These are phyloP conservation scores for Drechslera avenae DNA, from an alignment of 2,329 filamentous ascomycete genomes.

Conservation along the genomic window DNA sequence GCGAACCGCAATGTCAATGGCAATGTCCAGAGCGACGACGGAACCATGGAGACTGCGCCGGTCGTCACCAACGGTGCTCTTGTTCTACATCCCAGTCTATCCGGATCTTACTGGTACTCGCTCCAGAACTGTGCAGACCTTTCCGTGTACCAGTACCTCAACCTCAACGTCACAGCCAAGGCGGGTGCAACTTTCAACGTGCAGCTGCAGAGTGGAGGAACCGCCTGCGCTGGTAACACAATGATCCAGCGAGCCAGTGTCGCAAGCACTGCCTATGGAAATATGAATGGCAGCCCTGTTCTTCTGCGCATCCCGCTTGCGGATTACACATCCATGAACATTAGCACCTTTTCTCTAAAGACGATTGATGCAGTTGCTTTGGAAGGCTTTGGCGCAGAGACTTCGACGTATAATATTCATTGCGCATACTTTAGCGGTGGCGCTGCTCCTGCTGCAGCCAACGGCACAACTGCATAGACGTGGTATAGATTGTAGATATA, in stretches of 20 bases:
- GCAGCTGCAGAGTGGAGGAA: constrained; percentile 10
- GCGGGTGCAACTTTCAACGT: constrained; percentile 10
- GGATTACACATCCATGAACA: constrained; percentile 1
- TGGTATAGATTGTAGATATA: no score
- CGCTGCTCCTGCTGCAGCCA: no score
- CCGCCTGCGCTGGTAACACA: constrained; percentile 1
- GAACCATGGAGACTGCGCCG: constrained; percentile 8
- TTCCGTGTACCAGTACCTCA: background rate
- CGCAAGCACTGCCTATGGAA: constrained; percentile 1
- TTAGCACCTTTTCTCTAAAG: constrained; percentile 4
- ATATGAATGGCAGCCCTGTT: constrained; percentile 6
- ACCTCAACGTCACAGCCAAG: constrained; percentile 8
- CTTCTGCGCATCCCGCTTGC: constrained; percentile 6
- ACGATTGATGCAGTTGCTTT: constrained; percentile 9
- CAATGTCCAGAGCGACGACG: constrained; percentile 10
- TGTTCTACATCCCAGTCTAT: constrained; percentile 5
- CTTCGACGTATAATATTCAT: constrained; percentile 6
- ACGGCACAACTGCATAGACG: no score
- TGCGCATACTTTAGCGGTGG: constrained; percentile 10
- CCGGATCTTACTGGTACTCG: constrained; percentile 16
- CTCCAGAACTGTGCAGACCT: constrained; percentile 9
- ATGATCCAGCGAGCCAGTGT: constrained; percentile 8
- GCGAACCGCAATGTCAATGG: constrained; percentile 4
- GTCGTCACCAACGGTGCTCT: constrained; percentile 2
- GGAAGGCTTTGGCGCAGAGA: constrained; percentile 5